Percentiles rank a stretch among this genome's conserved stretches.
Evolutionary conservation across 1,284 basidiomycete genomes (phyloP).

Genomic region (Tilletiopsis washingtonensis): DNA sequence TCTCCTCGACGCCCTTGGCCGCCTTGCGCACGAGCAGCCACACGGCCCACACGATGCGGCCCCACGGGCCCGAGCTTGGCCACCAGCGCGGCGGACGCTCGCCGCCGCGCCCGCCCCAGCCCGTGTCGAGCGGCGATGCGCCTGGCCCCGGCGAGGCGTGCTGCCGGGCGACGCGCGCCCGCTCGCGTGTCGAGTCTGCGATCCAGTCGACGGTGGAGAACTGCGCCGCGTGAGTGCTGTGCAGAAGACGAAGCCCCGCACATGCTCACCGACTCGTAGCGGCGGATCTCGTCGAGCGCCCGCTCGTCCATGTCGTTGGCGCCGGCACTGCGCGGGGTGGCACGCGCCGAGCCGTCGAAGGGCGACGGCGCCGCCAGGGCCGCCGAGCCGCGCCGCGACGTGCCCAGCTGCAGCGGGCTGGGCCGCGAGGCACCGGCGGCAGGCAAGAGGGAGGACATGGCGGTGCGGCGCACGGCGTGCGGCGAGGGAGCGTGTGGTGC

Average conservation of each 20-base stretch:
- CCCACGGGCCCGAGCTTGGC: constrained; percentile 13
- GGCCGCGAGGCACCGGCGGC: no score
- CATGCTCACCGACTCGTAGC: constrained; percentile 27
- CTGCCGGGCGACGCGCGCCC: constrained; percentile 33
- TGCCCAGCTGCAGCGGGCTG: no score
- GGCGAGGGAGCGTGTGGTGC: no score
- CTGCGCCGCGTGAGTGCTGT: constrained; percentile 5
- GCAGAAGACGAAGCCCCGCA: neutral
- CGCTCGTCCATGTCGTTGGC: constrained; percentile 23
- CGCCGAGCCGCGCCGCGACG: no score
- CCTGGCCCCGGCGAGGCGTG: constrained; percentile 17
- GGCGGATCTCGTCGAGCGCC: constrained; percentile 34
- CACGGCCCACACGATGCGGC: constrained; percentile 21
- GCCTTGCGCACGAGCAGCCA: constrained; percentile 17
- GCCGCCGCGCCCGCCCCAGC: neutral
- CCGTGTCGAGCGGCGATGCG: neutral
- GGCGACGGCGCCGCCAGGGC: no score
- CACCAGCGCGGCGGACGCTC: constrained; percentile 27
- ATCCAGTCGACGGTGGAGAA: constrained; percentile 46
- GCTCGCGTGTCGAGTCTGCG: constrained; percentile 41
- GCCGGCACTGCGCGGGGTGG: no score
- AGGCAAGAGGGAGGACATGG: no score
- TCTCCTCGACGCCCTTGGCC: constrained; percentile 30
- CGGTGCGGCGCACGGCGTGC: no score
- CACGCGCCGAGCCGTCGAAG: no score